Base-by-base conservation (phyloP, 495 filamentous ascomycete genomes). In the Xylaria telfairii region DNA sequence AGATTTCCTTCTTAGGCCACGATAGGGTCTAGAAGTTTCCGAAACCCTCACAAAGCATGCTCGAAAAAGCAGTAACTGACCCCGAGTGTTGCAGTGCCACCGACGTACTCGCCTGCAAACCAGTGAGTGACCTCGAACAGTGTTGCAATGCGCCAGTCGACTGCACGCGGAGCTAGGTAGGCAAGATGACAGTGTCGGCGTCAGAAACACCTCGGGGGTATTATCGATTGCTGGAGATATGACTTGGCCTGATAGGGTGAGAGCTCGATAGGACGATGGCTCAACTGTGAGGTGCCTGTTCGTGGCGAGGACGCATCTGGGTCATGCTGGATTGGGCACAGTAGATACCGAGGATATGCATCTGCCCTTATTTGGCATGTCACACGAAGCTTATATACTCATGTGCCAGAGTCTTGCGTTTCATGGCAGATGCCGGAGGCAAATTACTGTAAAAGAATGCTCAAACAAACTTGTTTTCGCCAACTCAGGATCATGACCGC, bases 291-390 rank as follows among this genome's bases (percentile, higher is more conserved):
- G 19, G 26, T 21, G 65, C 37, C n/a, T 60, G 8, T 24, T 30
- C 24, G 34, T 34, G 37, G 37, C 65, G 67, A 41, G 8, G 42
- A 39, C 6, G 34, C 30, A 65, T 65, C 53, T 57, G n/a, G 10
- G 32, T 34, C 13, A 24, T 10, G 24, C 24, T 9, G 9, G 28
- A 24, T 42, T 60, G 32, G n/a, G n/a, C n/a, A n/a, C n/a, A 47
- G 34, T 24, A 57, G 19, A 69, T 42, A 46, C 56, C 12, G 42
- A 62, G 44, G 21, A 44, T 44, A 69, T 62, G 56, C 67, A 62
- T 61, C 39, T 4, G 51, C 53, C 41, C 26, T 24, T 37, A 53
- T 59, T 59, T 19, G 9, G 41, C 53, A 63, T 32, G 46, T 69
- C 37, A 51, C 21, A 10, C 51, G 30, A 28, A 54, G 51, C 12